Evolutionary conservation across 805 yeast genomes (phyloP), one percentile per base, ranked within the genome.

Genomic region (Nakazawaea ernobii): DNA sequence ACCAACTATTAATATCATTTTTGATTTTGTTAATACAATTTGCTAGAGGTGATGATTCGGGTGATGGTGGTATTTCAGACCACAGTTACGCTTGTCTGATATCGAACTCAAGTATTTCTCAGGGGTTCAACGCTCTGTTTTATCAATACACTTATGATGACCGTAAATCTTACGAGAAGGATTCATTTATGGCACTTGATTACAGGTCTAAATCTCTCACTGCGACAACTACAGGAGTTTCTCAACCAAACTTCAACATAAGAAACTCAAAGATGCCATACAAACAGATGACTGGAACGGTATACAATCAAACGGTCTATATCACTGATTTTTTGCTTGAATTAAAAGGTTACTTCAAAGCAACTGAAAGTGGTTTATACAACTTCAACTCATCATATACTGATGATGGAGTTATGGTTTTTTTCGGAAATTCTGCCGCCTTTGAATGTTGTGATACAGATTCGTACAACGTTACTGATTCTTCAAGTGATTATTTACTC

Each of bases 391-490:
- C 64, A n/a, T 35, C 40, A 6, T 35, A 33, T 10, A 56, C 59
- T 24, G 71, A 66, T 56, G 70, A 67, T 52, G 53, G 56, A 17
- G 64, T 55, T 15, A 60, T 59, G 53, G 63, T 69, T 39, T 57
- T 55, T 40, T 50, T 62, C 43, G 68, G 67, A 38, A 60, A 60
- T 8, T 15, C 14, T 15, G 58, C 55, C 46, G 65, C 65, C 8
- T 60, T 69, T 24, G 59, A 59, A 28, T 71, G 77, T 54, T 62
- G 71, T 55, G 49, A 54, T 30, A 51, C 57, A 11, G 24, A 40
- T 6, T 20, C 43, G 4, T 40, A 11, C 15, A 35, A 29, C 5
- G n/a, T 39, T 15, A 13, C 13, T 5, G 27, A 15, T n/a, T 6
- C n/a, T 9, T 32, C 44, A 11, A 29, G 11, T 41, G 11, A 32